A percentile compares a stretch with the other conserved stretches of the same genome.
phyloP scores from a whole-genome alignment of 345 rosid species.

The Schrenkiella parvula region DNA sequence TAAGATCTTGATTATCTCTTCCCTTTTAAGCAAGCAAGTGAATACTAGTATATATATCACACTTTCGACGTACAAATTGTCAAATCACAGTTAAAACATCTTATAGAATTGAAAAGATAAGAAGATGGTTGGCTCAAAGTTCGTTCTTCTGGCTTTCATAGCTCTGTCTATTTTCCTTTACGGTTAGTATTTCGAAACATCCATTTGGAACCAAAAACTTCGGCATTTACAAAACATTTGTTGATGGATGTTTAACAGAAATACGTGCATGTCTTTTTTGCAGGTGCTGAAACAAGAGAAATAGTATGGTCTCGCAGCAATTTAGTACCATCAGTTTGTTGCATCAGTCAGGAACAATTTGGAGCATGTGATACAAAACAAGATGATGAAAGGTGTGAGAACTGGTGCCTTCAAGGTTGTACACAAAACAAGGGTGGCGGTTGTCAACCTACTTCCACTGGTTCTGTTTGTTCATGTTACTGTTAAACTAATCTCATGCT shows the following conservation, averaged over 20 bases:
- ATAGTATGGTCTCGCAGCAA: neutral
- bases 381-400: neutral
- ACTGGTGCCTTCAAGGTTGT: slow-evolving; percentile 9
- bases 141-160: slow-evolving; percentile 10
- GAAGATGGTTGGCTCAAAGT: slow-evolving; percentile 4
- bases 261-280: neutral
- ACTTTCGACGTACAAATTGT: neutral
- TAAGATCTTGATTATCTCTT: neutral
- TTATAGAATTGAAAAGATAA: neutral
- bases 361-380: neutral
- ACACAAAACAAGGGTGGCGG: slow-evolving; percentile 8
- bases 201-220: neutral
- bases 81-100: neutral
- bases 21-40: neutral
- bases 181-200: neutral
- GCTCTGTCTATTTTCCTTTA: slow-evolving; percentile 18
- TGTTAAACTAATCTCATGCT: slow-evolving; percentile 1
- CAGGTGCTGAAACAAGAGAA: slow-evolving; percentile 17
- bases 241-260: no score
- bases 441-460: neutral
- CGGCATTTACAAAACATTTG: no score
- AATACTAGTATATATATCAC: slow-evolving; percentile 6
- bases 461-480: slow-evolving; percentile 8
- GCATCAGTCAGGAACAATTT: neutral
- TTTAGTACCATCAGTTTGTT: neutral